phyloP scores from a whole-genome alignment of 106 monocot genomes.

The Platanthera guangdongensis region DNA sequence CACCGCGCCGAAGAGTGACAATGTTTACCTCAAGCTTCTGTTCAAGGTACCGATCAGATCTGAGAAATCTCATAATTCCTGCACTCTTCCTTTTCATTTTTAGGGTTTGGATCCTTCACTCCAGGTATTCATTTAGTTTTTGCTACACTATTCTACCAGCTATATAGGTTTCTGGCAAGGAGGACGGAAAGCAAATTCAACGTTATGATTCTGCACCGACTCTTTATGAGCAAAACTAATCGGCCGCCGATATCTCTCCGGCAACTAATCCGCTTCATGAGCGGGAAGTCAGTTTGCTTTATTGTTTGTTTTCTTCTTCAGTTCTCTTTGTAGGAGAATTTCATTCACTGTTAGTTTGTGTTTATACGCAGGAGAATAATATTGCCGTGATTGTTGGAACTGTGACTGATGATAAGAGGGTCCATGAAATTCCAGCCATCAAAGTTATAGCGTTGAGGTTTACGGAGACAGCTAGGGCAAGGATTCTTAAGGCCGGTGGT shows the following conservation, averaged over 20 bases:
- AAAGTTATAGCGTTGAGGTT: constrained; percentile 86
- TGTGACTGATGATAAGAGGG: constrained; percentile 77
- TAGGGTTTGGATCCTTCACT: neutral
- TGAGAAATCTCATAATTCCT: neutral
- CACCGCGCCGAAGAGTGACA: constrained; percentile 76
- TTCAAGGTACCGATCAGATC: constrained; percentile 53
- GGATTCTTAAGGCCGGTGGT: constrained; percentile 82
- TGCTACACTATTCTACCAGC: constrained; percentile 27
- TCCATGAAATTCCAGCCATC: constrained; percentile 65
- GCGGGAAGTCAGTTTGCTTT: constrained; percentile 40
- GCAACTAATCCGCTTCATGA: constrained; percentile 56
- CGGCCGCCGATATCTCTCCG: constrained; percentile 69
- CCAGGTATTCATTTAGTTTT: neutral
- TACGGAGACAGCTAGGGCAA: constrained; percentile 72
- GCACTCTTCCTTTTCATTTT: neutral
- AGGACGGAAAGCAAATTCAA: constrained; percentile 84
- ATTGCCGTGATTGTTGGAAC: constrained; percentile 82
- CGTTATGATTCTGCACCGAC: constrained; percentile 65
- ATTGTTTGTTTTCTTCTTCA: neutral
- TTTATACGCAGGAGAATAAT: constrained; percentile 28
- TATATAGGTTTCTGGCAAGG: constrained; percentile 75
- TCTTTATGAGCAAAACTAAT: constrained; percentile 89
- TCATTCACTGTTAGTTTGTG: neutral
- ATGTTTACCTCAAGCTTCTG: constrained; percentile 91
- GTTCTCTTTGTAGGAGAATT: neutral